Evolutionary conservation across 2,329 filamentous ascomycete species (phyloP).

Genomic region (Verticillium nonalfalfae): DNA sequence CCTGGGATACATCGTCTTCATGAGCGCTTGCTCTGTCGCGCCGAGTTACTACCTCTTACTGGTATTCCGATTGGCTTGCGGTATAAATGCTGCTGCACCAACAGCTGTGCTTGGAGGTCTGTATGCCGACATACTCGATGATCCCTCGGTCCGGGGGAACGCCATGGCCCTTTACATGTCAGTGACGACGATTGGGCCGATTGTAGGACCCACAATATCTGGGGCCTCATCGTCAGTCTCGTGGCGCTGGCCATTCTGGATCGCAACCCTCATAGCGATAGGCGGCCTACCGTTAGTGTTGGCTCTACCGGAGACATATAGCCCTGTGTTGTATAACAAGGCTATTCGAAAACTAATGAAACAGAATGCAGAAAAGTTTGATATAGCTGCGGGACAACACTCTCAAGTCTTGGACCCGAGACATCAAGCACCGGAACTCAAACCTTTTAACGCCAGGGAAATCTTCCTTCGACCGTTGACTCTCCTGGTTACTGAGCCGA

Average conservation of each 20-base stretch:
- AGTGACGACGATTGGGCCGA: slow-evolving; percentile 59
- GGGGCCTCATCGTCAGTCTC: slow-evolving; percentile 54
- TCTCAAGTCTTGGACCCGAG: neutral
- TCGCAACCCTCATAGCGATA: slow-evolving; percentile 62
- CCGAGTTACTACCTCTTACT: slow-evolving; percentile 46
- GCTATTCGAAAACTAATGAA: slow-evolving; percentile 42
- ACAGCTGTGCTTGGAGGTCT: slow-evolving; percentile 58
- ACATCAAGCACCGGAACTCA: slow-evolving; percentile 56
- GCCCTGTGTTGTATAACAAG: slow-evolving; percentile 52
- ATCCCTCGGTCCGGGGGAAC: slow-evolving; percentile 48
- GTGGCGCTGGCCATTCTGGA: slow-evolving; percentile 68
- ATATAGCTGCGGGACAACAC: too few species aligned
- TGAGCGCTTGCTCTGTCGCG: slow-evolving; percentile 48
- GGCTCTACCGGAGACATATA: slow-evolving; percentile 61
- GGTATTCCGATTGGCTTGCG: slow-evolving; percentile 47
- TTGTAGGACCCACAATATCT: slow-evolving; percentile 59
- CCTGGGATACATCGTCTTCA: slow-evolving; percentile 40
- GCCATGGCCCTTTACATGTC: slow-evolving; percentile 61
- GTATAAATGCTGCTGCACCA: slow-evolving; percentile 48
- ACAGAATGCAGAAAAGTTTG: neutral
- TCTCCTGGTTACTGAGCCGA: slow-evolving; percentile 67
- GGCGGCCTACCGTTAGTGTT: slow-evolving; percentile 52
- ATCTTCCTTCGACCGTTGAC: slow-evolving; percentile 65
- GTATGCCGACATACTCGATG: slow-evolving; percentile 59
- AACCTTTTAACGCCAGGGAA: slow-evolving; percentile 51